phyloP scores from a whole-genome alignment of 2,329 filamentous ascomycete genomes.

The Scedosporium dehoogii region DNA sequence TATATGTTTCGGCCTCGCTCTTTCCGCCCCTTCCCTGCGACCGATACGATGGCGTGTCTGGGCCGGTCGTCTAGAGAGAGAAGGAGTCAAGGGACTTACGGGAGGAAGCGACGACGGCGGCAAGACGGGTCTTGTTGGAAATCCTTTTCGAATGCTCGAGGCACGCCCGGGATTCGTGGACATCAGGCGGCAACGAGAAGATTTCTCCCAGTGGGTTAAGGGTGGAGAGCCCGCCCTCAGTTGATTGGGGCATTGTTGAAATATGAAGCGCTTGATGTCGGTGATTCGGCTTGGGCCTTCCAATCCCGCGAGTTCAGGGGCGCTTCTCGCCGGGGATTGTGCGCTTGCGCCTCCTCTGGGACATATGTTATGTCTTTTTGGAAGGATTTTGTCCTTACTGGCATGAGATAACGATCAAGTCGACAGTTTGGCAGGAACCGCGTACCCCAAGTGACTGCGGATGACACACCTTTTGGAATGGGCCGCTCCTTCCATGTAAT shows the following conservation, averaged over 20 bases:
- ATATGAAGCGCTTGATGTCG: too few species aligned
- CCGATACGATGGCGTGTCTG: conserved; percentile 78
- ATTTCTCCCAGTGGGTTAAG: conserved; percentile 68
- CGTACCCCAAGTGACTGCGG: too few species aligned
- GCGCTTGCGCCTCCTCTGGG: too few species aligned
- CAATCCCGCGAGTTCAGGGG: too few species aligned
- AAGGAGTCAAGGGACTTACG: conserved; percentile 53
- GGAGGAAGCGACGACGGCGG: conserved; percentile 54
- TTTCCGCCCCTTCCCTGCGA: conserved; percentile 66
- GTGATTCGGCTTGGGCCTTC: too few species aligned
- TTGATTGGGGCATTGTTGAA: not conserved
- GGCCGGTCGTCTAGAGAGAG: conserved; percentile 74
- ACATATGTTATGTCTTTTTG: too few species aligned
- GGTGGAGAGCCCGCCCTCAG: conserved; percentile 8
- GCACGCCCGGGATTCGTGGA: conserved; percentile 78
- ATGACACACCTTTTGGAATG: too few species aligned
- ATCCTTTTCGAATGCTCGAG: conserved; percentile 73
- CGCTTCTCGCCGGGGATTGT: too few species aligned
- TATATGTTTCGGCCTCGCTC: conserved; percentile 75
- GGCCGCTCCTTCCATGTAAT: too few species aligned
- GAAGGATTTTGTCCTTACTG: too few species aligned
- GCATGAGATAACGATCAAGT: too few species aligned
- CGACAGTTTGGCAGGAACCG: too few species aligned
- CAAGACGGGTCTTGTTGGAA: conserved; percentile 61
- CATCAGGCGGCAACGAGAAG: conserved; percentile 68